A percentile compares a stretch with the other conserved stretches of the same genome.
phyloP scores from a whole-genome alignment of 495 filamentous ascomycete genomes.

The Xylaria acuta region DNA sequence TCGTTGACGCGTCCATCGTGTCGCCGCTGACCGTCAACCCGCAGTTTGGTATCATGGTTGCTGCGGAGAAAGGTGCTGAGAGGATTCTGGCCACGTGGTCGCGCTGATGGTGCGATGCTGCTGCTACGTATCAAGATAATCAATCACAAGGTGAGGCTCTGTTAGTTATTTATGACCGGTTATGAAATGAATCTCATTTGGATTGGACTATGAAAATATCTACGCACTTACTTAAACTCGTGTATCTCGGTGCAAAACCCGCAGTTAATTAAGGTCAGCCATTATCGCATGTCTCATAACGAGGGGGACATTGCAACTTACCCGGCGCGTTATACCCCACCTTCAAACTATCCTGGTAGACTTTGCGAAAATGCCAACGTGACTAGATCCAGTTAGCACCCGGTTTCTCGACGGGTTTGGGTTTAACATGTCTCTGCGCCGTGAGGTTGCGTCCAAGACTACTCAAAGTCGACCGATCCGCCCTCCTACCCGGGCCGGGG shows the following conservation, averaged over 20 bases:
- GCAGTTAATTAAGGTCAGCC: not conserved
- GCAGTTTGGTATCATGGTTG: constrained; percentile 49
- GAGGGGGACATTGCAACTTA: not conserved
- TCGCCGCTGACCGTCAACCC: constrained; percentile 49
- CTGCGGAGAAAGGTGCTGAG: constrained; percentile 47
- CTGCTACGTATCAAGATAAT: not conserved
- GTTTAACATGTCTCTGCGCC: not conserved
- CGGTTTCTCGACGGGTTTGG: not conserved
- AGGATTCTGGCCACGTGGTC: constrained; percentile 39
- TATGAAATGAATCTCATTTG: not conserved
- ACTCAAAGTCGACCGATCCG: not conserved
- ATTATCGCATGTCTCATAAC: not conserved
- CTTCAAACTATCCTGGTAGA: not conserved
- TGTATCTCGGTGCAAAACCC: not conserved
- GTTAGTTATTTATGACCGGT: not conserved
- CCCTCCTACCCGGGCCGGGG: not conserved
- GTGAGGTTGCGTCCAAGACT: not conserved
- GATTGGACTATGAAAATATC: not conserved
- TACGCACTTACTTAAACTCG: not conserved
- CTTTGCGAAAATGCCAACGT: not conserved
- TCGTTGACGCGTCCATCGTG: constrained; percentile 51
- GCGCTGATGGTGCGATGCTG: not conserved
- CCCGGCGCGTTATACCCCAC: not conserved
- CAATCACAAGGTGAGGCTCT: not conserved
- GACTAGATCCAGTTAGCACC: constrained; percentile 3